Base-by-base conservation (phyloP, 345 rosid genomes). In the Eucalyptus grandis region DNA sequence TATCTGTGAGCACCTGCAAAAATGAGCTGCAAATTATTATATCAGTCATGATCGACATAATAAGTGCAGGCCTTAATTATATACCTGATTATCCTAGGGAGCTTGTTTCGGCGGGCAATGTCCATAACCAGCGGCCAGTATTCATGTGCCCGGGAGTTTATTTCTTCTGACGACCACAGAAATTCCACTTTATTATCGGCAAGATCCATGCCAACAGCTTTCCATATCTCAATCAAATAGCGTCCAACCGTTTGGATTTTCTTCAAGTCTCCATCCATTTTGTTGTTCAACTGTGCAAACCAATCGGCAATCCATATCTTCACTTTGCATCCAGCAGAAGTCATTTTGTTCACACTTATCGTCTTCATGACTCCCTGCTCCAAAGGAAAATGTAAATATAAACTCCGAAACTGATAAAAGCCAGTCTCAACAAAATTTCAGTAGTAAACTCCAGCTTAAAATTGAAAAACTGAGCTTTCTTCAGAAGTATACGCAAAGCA, bases 41-140 rank as follows among this genome's bases (percentile, higher is more conserved):
- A 49, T 56, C 8, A 86, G 65, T 54, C 54, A 27, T 16, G 62
- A 86, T 49, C 60, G 0, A 56, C 54, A 31, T 49, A 11, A 51
- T 40, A 86, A 30, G 46, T 40, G 24, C 87, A n/a, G 43, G 27
- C 47, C 88, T 53, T 72, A 65, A 6, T 22, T 49, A 31, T n/a
- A 10, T 85, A 94, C 98, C 98, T 95, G 90, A 93, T 90, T 91
- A 97, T 92, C 90, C 96, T 92, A 6, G 98, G 93, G 92, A 98
- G 96, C 90, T 94, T 95, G 92, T 98, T 95, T 90, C 90, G 92
- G 86, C 98, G 94, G 67, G 97, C 98, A 89, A 98, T 95, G 92
- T 98, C 99, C 98, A 98, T 95, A 16, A 98, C 98, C 90, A 95
- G 93, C 60, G 98, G 99, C 99, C 98, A 96, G 92, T 98, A 98